Conservation (phyloP, 192 early-diverging fungal genomes). For the Linnemannia hyalina region DNA sequence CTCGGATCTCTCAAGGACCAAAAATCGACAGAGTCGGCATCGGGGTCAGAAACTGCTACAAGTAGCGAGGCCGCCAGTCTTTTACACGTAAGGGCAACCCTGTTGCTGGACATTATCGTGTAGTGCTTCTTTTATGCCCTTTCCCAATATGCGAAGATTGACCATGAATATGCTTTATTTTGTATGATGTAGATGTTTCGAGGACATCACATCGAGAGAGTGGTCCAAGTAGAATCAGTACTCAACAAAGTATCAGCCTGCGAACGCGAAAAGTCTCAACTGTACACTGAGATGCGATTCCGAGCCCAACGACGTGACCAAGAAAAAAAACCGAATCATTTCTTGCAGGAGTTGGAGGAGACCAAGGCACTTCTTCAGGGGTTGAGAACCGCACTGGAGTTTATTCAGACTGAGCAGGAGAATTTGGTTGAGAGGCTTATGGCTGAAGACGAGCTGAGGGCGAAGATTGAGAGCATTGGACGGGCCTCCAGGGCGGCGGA, state of each 20-base stretch:
- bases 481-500: conserved; percentile 22
- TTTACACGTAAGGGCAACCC: not conserved
- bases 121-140: no score
- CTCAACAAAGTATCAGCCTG: conserved; percentile 19
- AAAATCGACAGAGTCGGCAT: not conserved
- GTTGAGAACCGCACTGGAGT: conserved; percentile 28
- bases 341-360: conserved; percentile 42
- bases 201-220: conserved; percentile 35
- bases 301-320: conserved; percentile 24
- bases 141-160: no score
- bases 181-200: conserved; percentile 16
- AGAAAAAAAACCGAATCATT: conserved; percentile 9
- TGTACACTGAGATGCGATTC: conserved; percentile 28
- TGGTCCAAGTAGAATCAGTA: conserved; percentile 25
- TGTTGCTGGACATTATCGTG: not conserved
- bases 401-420: conserved; percentile 49
- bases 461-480: conserved; percentile 20
- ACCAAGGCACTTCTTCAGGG: conserved; percentile 33
- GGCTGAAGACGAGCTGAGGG: conserved; percentile 16
- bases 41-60: not conserved
- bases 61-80: not conserved
- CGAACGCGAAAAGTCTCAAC: conserved; percentile 25
- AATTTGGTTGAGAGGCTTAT: conserved; percentile 44
- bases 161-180: no score
- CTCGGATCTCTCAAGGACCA: conserved; percentile 9